A percentile compares a stretch with the other conserved stretches of the same genome.
phyloP scores from a whole-genome alignment of 2,329 filamentous ascomycete species.

The Lasiodiplodia theobromae region DNA sequence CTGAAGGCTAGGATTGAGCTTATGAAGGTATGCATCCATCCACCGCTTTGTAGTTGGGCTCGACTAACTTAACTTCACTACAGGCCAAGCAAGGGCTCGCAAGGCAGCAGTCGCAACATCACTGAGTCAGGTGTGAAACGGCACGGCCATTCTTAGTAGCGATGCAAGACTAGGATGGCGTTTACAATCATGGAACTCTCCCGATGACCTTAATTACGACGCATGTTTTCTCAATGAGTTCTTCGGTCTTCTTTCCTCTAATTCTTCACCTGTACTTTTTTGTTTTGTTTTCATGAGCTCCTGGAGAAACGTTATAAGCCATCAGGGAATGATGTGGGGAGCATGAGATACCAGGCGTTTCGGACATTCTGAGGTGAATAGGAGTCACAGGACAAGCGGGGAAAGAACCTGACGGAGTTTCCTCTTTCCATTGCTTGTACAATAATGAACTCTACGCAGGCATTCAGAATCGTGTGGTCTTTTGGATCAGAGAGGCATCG shows the following conservation, averaged over 20 bases:
- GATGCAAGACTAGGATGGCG: not conserved
- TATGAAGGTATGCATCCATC: slow-evolving; percentile 75
- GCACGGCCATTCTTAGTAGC: slow-evolving; percentile 1
- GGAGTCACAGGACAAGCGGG: not conserved
- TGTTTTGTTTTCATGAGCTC: not conserved
- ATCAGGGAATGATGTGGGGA: not conserved
- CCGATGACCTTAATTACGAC: slow-evolving; percentile 20
- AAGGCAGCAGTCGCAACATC: slow-evolving; percentile 38
- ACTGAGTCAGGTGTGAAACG: not conserved
- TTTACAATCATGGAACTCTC: not conserved
- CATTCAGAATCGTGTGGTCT: not conserved
- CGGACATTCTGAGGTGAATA: not conserved
- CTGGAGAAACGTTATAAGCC: not conserved
- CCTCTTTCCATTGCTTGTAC: slow-evolving; percentile 3
- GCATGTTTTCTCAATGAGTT: slow-evolving; percentile 1
- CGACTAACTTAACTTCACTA: slow-evolving; percentile 32
- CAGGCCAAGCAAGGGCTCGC: slow-evolving; percentile 50
- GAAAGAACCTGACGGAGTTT: not conserved
- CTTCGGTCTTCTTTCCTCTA: not conserved
- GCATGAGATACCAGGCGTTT: slow-evolving; percentile 29
- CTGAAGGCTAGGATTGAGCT: slow-evolving; percentile 96
- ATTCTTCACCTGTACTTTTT: slow-evolving; percentile 5
- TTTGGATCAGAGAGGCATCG: not conserved
- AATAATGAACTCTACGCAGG: slow-evolving; percentile 9
- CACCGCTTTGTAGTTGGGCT: too few relatives aligned